Conservation (phyloP, 148 eudicot species). For the Rhododendron vialii region DNA sequence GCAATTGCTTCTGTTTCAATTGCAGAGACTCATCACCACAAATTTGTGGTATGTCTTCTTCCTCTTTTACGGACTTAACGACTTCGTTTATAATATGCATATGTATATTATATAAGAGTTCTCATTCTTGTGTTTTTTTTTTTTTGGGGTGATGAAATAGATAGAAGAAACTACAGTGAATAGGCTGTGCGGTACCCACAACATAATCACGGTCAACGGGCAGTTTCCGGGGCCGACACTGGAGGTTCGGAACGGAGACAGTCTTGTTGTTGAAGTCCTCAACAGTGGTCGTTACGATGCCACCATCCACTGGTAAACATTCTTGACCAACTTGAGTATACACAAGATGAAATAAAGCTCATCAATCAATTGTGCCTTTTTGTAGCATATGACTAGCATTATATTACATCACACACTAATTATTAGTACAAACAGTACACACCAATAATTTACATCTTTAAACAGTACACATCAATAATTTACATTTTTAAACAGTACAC, state of each 20-base stretch:
- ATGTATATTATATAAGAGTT: background rate
- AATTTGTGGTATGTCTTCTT: constrained; percentile 52
- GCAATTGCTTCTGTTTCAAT: constrained; percentile 31
- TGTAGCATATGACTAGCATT: too few relatives aligned
- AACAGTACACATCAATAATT: too few relatives aligned
- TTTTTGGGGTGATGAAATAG: constrained; percentile 28
- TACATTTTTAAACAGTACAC: too few relatives aligned
- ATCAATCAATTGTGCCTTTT: background rate
- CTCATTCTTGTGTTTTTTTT: background rate
- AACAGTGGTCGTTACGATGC: constrained; percentile 64
- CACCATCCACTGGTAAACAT: constrained; percentile 77
- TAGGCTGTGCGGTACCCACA: constrained; percentile 66
- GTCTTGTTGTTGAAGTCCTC: constrained; percentile 54
- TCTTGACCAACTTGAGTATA: background rate
- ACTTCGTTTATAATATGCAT: background rate
- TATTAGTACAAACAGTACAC: too few relatives aligned
- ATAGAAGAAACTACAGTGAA: constrained; percentile 55
- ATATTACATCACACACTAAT: too few relatives aligned
- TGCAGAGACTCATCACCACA: constrained; percentile 56
- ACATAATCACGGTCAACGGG: constrained; percentile 75
- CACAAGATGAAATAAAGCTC: background rate
- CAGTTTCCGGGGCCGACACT: constrained; percentile 85
- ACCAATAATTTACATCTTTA: too few relatives aligned
- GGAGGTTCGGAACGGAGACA: constrained; percentile 65
- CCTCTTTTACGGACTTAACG: background rate